phyloP scores from a whole-genome alignment of 192 early-diverging fungal genomes.

The Paraglomus occultum region DNA sequence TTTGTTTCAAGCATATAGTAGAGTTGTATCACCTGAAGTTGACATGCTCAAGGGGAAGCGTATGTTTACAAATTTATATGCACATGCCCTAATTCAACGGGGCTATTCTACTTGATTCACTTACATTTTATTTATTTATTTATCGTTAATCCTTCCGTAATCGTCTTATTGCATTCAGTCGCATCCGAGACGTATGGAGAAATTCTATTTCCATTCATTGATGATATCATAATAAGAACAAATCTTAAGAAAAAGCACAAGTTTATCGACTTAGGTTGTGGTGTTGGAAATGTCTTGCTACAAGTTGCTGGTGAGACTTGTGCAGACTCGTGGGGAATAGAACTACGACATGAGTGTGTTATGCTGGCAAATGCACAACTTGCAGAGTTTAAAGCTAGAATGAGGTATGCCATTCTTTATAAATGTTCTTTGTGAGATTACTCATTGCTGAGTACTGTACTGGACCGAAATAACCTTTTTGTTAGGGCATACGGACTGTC shows the following conservation, averaged over 20 bases:
- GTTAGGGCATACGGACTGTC: conserved; percentile 55
- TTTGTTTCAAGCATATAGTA: conserved; percentile 84
- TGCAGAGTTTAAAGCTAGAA: conserved; percentile 81
- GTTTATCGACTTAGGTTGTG: conserved; percentile 94
- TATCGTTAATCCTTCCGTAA: conserved; percentile 79
- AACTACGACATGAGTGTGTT: conserved; percentile 86
- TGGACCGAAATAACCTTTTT: not conserved
- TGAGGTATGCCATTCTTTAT: conserved; percentile 49
- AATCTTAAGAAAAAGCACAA: conserved; percentile 60
- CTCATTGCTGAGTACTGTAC: not conserved
- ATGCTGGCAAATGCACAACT: conserved; percentile 75
- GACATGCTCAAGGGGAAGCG: conserved; percentile 54
- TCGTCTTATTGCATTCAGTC: conserved; percentile 48
- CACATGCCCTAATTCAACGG: not conserved
- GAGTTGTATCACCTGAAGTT: conserved; percentile 78
- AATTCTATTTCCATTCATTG: conserved; percentile 78
- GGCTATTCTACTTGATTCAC: conserved; percentile 33
- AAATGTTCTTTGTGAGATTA: not conserved
- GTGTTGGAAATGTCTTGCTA: conserved; percentile 95
- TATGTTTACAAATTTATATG: conserved; percentile 15
- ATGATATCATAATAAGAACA: conserved; percentile 76
- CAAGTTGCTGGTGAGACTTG: conserved; percentile 91
- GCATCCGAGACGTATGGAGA: conserved; percentile 72
- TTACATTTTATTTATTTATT: conserved; percentile 35
- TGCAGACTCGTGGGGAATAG: conserved; percentile 82